Conservation (phyloP, 2,329 filamentous ascomycete genomes). For the Bertia moriformis region DNA sequence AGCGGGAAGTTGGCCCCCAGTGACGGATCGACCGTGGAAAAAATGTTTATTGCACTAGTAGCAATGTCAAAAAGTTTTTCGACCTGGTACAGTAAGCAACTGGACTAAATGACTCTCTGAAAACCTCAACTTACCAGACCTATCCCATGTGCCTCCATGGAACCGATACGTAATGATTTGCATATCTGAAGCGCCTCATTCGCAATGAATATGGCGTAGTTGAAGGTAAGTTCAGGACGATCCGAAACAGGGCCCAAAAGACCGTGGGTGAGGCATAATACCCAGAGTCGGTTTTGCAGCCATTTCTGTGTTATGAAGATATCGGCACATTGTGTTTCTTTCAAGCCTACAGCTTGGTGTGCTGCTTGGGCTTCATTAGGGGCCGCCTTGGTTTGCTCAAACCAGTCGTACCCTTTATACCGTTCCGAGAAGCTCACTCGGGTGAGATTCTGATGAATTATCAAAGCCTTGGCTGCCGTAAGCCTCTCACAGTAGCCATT, state of each 20-base stretch:
- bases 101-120: neutral
- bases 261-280: slow-evolving; percentile 21
- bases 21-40: slow-evolving; percentile 3
- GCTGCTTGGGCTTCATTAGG: slow-evolving; percentile 5
- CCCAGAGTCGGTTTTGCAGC: slow-evolving; percentile 24
- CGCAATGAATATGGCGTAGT: slow-evolving; percentile 17
- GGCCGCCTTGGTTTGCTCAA: slow-evolving; percentile 15
- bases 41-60: slow-evolving; percentile 13
- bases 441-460: slow-evolving; percentile 16
- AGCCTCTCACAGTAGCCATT: neutral
- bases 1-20: slow-evolving; percentile 3
- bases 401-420: slow-evolving; percentile 19
- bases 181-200: slow-evolving; percentile 17
- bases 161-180: slow-evolving; percentile 10
- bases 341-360: slow-evolving; percentile 8
- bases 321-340: slow-evolving; percentile 24
- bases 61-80: slow-evolving; percentile 23
- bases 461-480: slow-evolving; percentile 5
- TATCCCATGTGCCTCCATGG: slow-evolving; percentile 25
- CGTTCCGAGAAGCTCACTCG: slow-evolving; percentile 16
- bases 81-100: slow-evolving; percentile 8
- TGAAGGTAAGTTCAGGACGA: slow-evolving; percentile 17
- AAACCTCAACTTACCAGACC: slow-evolving; percentile 12
- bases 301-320: slow-evolving; percentile 24
- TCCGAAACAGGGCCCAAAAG: slow-evolving; percentile 17